Conservation (phyloP, 1,139 yeast species). For the Sugiyamaella grinbergsii region DNA sequence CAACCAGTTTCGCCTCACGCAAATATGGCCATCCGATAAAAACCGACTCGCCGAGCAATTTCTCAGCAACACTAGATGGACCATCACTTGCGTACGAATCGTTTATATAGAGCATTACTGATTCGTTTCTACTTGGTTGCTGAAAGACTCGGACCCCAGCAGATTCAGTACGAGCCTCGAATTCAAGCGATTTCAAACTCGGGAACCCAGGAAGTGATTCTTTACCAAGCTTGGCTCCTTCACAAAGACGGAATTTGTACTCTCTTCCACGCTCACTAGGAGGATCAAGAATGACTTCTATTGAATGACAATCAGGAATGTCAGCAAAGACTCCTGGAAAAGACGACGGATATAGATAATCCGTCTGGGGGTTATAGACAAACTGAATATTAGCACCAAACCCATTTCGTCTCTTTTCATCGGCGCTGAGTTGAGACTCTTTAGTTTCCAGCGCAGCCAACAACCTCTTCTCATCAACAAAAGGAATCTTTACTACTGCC, state of each 20-base stretch:
- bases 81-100: conserved; percentile 56
- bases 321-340: conserved; percentile 77
- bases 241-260: conserved; percentile 57
- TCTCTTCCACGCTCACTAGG: conserved; percentile 34
- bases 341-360: conserved; percentile 71
- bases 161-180: conserved; percentile 53
- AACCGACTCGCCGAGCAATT: conserved; percentile 60
- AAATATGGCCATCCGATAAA: conserved; percentile 89
- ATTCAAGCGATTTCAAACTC: conserved; percentile 68
- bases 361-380: conserved; percentile 74
- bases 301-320: conserved; percentile 75
- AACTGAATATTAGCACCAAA: conserved; percentile 72
- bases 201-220: conserved; percentile 90
- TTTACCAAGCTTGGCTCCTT: conserved; percentile 70
- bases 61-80: conserved; percentile 56
- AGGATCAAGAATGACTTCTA: conserved; percentile 55
- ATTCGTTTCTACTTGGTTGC: conserved; percentile 79
- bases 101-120: conserved; percentile 66
- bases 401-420: conserved; percentile 70
- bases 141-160: conserved; percentile 80
- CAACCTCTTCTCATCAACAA: conserved; percentile 82
- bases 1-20: conserved; percentile 72
- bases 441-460: conserved; percentile 67
- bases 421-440: conserved; percentile 62
- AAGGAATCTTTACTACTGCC: conserved; percentile 92